Evolutionary conservation across 2,329 filamentous ascomycete species (phyloP).

Genomic region (Nigrospora sphaerica): DNA sequence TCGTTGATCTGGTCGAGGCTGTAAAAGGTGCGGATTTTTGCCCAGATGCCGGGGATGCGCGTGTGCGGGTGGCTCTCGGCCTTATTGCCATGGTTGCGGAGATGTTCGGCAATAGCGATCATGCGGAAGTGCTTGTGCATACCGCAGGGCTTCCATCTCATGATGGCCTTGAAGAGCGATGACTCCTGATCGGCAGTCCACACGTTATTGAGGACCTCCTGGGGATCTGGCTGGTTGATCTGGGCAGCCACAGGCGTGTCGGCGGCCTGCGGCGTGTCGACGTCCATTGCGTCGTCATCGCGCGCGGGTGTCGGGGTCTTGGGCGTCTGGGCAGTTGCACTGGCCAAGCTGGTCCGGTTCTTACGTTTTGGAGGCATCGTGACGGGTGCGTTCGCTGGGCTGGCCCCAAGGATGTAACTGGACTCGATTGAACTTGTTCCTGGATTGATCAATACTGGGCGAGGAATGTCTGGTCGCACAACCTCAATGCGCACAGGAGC

Average conservation of each 20-base stretch:
- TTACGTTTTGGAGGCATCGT: slow-evolving; percentile 67
- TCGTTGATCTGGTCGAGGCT: slow-evolving; percentile 83
- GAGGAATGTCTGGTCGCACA: no score
- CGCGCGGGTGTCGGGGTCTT: slow-evolving; percentile 35
- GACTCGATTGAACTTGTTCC: no score
- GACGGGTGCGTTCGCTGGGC: background rate
- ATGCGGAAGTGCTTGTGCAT: slow-evolving; percentile 94
- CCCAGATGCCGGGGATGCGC: slow-evolving; percentile 85
- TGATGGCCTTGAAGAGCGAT: slow-evolving; percentile 85
- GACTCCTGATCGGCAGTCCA: slow-evolving; percentile 97
- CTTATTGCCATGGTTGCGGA: slow-evolving; percentile 75
- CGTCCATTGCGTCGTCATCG: slow-evolving; percentile 42
- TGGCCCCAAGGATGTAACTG: no score
- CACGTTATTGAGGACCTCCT: slow-evolving; percentile 50
- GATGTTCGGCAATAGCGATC: slow-evolving; percentile 73
- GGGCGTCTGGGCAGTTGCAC: slow-evolving; percentile 43
- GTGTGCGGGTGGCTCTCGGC: slow-evolving; percentile 68
- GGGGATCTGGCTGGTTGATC: slow-evolving; percentile 25
- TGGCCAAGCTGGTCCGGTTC: slow-evolving; percentile 45
- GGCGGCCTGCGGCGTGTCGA: slow-evolving; percentile 23
- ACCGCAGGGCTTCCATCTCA: slow-evolving; percentile 96
- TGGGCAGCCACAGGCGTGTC: slow-evolving; percentile 25
- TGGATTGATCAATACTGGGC: no score
- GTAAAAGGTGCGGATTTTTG: slow-evolving; percentile 76
- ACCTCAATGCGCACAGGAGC: no score